These are phyloP conservation scores for Pseudotulostoma volvatum DNA, from an alignment of 495 filamentous ascomycete genomes.

Conservation along the genomic window DNA sequence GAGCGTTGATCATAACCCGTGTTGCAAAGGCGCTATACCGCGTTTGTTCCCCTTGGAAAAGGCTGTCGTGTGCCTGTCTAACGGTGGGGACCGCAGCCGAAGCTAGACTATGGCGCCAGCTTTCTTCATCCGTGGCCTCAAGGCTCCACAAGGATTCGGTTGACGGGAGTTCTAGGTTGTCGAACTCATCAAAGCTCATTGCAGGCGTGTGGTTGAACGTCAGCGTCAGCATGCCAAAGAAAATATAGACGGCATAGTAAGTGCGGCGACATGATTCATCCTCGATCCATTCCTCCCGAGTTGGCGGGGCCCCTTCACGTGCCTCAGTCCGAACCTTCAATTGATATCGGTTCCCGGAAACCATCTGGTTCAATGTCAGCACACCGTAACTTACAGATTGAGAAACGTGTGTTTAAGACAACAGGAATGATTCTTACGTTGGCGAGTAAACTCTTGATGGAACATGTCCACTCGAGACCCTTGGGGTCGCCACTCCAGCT, in stretches of 20 bases:
- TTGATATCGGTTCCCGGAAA: slow-evolving; percentile 92
- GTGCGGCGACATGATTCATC: slow-evolving; percentile 93
- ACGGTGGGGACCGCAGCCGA: slow-evolving; percentile 63
- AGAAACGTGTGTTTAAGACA: no score
- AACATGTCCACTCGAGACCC: slow-evolving; percentile 95
- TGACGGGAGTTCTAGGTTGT: slow-evolving; percentile 78
- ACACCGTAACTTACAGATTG: not conserved
- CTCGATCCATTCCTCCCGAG: slow-evolving; percentile 84
- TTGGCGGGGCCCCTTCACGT: slow-evolving; percentile 60
- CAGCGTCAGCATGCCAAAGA: slow-evolving; percentile 89
- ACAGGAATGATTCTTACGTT: no score
- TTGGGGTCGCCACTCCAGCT: slow-evolving; percentile 98
- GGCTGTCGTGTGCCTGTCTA: slow-evolving; percentile 79
- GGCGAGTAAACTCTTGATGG: slow-evolving; percentile 90
- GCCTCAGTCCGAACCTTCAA: slow-evolving; percentile 80
- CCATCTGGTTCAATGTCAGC: slow-evolving; percentile 45
- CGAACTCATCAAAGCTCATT: slow-evolving; percentile 96
- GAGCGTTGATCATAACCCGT: slow-evolving; percentile 95
- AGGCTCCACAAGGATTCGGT: slow-evolving; percentile 92
- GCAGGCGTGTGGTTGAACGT: slow-evolving; percentile 96
- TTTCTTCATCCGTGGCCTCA: slow-evolving; percentile 58
- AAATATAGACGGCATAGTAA: slow-evolving; percentile 98
- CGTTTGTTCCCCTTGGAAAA: slow-evolving; percentile 82
- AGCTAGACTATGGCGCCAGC: slow-evolving; percentile 64
- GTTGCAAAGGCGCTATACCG: slow-evolving; percentile 96